A percentile compares a stretch with the other conserved stretches of the same genome.
Conservation (phyloP, 2,329 filamentous ascomycete species). For the Daldinia sp. region DNA sequence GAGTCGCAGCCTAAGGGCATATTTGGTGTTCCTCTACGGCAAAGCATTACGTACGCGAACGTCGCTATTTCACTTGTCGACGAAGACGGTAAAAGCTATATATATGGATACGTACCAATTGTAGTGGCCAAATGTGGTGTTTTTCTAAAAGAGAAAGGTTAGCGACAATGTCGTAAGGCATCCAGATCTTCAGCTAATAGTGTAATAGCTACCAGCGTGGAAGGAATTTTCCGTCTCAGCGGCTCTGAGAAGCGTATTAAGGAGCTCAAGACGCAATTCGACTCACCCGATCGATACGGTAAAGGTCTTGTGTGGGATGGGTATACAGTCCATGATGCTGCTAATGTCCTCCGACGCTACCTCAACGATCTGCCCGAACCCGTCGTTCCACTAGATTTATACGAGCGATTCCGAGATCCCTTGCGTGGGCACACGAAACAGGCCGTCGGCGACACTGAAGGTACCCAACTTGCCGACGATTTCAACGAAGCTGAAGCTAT, state of each 20-base stretch:
- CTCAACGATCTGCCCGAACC: conserved; percentile 96
- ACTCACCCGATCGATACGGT: conserved; percentile 94
- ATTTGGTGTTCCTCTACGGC: conserved; percentile 91
- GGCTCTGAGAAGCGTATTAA: conserved; percentile 99
- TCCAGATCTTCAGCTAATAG: conserved; percentile 42
- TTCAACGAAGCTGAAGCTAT: conserved; percentile 84
- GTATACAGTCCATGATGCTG: conserved; percentile 97
- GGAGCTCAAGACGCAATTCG: conserved; percentile 90
- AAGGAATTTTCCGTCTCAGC: conserved; percentile 95
- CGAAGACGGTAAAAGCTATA: conserved; percentile 92
- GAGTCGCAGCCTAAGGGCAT: conserved; percentile 76
- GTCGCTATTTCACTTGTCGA: conserved; percentile 97
- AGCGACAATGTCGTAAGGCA: conserved; percentile 49
- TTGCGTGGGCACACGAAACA: conserved; percentile 78
- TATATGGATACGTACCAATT: conserved; percentile 98
- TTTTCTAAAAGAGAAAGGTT: conserved; percentile 97
- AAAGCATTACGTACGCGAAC: conserved; percentile 97
- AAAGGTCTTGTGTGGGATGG: conserved; percentile 98
- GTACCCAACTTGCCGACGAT: conserved; percentile 76
- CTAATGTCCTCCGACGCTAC: conserved; percentile 94
- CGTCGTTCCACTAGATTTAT: conserved; percentile 93
- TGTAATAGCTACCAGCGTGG: conserved; percentile 83
- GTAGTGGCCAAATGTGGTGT: conserved; percentile 98
- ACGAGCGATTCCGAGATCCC: conserved; percentile 89
- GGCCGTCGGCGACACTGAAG: conserved; percentile 76